Conservation (phyloP, 2,329 filamentous ascomycete genomes). For the Lasiodiplodia citricola region DNA sequence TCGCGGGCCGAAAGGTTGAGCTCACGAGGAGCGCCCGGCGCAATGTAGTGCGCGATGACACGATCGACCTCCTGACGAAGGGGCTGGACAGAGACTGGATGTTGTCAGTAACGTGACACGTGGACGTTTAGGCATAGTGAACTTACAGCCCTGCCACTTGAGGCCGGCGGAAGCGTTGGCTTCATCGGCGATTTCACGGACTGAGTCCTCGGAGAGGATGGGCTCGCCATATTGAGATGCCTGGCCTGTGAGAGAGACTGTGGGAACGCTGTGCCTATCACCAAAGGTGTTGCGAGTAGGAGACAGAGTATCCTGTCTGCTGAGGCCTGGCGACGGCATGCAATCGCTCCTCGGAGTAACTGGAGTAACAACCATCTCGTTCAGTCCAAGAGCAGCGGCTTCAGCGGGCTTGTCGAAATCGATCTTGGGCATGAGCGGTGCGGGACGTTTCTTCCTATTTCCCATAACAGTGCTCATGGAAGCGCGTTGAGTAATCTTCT, state of each 20-base stretch:
- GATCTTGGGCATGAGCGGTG: constrained; percentile 34
- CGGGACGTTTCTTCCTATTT: constrained; percentile 35
- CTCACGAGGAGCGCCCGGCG: constrained; percentile 69
- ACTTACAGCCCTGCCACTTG: constrained; percentile 30
- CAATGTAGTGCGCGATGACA: constrained; percentile 77
- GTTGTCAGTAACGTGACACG: not conserved
- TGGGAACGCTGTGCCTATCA: not conserved
- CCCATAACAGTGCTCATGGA: not conserved
- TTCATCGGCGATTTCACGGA: constrained; percentile 26
- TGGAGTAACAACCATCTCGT: constrained; percentile 16
- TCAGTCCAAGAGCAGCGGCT: constrained; percentile 23
- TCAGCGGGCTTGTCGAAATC: constrained; percentile 26
- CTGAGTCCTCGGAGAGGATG: constrained; percentile 27
- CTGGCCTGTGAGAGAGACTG: not conserved
- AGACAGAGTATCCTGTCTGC: not conserved
- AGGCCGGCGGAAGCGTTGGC: constrained; percentile 27
- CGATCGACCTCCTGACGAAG: constrained; percentile 76
- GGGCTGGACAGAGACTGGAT: constrained; percentile 53
- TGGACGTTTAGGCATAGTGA: not conserved
- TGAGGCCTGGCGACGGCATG: not conserved
- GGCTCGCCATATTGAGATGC: constrained; percentile 25
- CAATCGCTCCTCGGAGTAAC: not conserved
- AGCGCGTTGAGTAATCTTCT: constrained; percentile 49
- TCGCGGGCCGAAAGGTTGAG: constrained; percentile 74
- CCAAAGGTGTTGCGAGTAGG: constrained; percentile 4